These are phyloP conservation scores for Metarhizium rileyi DNA, from an alignment of 2,329 filamentous ascomycete species.

Conservation along the genomic window DNA sequence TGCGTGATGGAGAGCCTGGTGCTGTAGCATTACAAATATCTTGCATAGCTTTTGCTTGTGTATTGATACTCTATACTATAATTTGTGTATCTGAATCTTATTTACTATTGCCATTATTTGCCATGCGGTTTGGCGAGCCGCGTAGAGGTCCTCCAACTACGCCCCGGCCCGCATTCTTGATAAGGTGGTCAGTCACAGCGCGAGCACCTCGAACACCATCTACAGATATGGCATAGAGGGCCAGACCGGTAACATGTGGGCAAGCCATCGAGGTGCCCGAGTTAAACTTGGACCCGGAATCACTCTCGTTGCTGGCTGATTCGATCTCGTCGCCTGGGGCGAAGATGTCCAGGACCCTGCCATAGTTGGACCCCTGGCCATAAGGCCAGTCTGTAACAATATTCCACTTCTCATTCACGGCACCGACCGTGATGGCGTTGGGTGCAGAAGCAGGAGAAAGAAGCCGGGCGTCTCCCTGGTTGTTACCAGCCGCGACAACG, in stretches of 20 bases:
- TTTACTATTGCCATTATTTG: not conserved
- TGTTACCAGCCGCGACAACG: constrained; percentile 47
- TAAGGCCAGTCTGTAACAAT: not conserved
- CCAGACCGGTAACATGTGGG: constrained; percentile 49
- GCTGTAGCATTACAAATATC: too few species aligned
- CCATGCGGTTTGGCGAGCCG: not conserved
- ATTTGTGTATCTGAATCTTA: too few species aligned
- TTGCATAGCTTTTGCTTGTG: too few species aligned
- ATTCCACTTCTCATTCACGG: constrained; percentile 28
- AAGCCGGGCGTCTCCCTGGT: constrained; percentile 15
- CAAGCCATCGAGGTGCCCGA: constrained; percentile 54
- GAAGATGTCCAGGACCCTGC: constrained; percentile 37
- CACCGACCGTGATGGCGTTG: constrained; percentile 43
- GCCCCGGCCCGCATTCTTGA: not conserved
- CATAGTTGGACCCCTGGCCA: constrained; percentile 40
- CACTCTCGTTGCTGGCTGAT: constrained; percentile 35
- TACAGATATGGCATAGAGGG: constrained; percentile 42
- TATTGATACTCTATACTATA: too few species aligned
- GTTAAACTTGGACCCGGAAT: constrained; percentile 32
- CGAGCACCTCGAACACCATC: constrained; percentile 30
- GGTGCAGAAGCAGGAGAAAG: constrained; percentile 38
- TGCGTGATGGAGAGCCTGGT: too few species aligned
- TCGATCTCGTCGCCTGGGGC: constrained; percentile 37
- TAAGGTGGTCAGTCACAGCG: constrained; percentile 30
- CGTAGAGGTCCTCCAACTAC: not conserved